A percentile compares a stretch with the other conserved stretches of the same genome.
phyloP scores from a whole-genome alignment of 2,329 filamentous ascomycete species.

The Xylaria arbuscula region DNA sequence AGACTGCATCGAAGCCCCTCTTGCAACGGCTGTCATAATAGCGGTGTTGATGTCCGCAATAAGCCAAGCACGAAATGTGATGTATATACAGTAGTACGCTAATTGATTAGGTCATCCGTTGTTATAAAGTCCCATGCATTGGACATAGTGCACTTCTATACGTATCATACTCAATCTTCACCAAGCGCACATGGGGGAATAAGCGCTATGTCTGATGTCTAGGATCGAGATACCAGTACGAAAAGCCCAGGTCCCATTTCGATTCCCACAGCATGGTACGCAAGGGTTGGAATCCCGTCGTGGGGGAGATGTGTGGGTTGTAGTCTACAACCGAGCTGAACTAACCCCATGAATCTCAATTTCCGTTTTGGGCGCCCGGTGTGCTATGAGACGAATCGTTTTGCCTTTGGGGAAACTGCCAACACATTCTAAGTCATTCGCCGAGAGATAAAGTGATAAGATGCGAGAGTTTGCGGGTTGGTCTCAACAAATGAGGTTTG shows the following conservation, averaged over 20 bases:
- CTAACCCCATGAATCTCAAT: background rate
- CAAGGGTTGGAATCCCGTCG: conserved; percentile 17
- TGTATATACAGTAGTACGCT: too few relatives aligned
- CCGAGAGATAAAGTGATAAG: background rate
- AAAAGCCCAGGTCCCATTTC: too few relatives aligned
- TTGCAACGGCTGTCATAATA: too few relatives aligned
- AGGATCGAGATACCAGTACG: too few relatives aligned
- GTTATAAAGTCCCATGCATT: conserved; percentile 10
- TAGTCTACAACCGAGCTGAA: background rate
- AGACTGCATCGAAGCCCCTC: too few relatives aligned
- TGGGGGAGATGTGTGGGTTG: conserved; percentile 10
- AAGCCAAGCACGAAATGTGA: conserved; percentile 11
- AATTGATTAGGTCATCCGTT: conserved; percentile 14
- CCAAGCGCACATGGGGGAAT: background rate
- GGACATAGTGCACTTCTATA: background rate
- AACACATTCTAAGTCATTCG: conserved; percentile 9
- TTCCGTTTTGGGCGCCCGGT: background rate
- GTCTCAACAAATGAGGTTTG: conserved; percentile 7
- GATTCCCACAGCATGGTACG: conserved; percentile 14
- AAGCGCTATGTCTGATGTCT: too few relatives aligned
- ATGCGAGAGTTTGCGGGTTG: background rate
- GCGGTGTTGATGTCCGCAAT: background rate
- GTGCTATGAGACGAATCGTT: background rate
- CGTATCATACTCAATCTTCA: background rate
- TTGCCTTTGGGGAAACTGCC: background rate